Evolutionary conservation across 2,329 filamentous ascomycete species (phyloP).

Genomic region (Phaeosphaeria sp.): DNA sequence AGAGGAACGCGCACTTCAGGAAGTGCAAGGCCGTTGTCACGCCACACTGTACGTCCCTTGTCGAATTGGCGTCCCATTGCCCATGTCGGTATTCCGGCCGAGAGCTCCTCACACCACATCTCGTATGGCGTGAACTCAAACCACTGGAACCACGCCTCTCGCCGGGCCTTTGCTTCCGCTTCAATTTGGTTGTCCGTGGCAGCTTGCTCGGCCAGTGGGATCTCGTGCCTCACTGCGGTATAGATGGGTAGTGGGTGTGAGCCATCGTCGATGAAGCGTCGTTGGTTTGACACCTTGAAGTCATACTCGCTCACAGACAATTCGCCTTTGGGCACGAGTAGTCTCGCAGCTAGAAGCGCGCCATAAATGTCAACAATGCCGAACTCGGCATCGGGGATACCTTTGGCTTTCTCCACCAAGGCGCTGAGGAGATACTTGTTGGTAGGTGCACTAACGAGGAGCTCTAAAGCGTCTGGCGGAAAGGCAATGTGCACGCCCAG

Average conservation of each 20-base stretch:
- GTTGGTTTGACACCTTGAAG: slow-evolving; percentile 90
- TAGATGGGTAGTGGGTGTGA: slow-evolving; percentile 92
- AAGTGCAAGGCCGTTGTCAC: slow-evolving; percentile 70
- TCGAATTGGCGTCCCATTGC: slow-evolving; percentile 84
- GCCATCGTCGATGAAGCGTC: slow-evolving; percentile 75
- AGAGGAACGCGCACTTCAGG: slow-evolving; percentile 86
- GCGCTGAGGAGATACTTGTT: slow-evolving; percentile 91
- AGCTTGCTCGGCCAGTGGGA: slow-evolving; percentile 68
- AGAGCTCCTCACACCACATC: slow-evolving; percentile 91
- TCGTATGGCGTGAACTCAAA: slow-evolving; percentile 92
- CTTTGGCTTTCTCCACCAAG: slow-evolving; percentile 88
- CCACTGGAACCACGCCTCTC: slow-evolving; percentile 95
- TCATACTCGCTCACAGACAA: slow-evolving; percentile 77
- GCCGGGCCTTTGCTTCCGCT: slow-evolving; percentile 55
- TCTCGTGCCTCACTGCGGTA: slow-evolving; percentile 93
- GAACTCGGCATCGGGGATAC: slow-evolving; percentile 79
- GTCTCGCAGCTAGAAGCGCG: slow-evolving; percentile 78
- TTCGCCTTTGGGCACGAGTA: slow-evolving; percentile 87
- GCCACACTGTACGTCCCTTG: slow-evolving; percentile 69
- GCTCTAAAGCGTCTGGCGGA: slow-evolving; percentile 79
- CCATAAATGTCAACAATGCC: slow-evolving; percentile 95
- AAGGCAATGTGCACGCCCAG: slow-evolving; percentile 91
- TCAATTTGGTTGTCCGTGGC: slow-evolving; percentile 42
- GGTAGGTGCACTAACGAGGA: slow-evolving; percentile 86
- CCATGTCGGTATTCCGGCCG: slow-evolving; percentile 93